Evolutionary conservation across 768 basidiomycete genomes (phyloP).

Genomic region (Sporobolomyces roseus): DNA sequence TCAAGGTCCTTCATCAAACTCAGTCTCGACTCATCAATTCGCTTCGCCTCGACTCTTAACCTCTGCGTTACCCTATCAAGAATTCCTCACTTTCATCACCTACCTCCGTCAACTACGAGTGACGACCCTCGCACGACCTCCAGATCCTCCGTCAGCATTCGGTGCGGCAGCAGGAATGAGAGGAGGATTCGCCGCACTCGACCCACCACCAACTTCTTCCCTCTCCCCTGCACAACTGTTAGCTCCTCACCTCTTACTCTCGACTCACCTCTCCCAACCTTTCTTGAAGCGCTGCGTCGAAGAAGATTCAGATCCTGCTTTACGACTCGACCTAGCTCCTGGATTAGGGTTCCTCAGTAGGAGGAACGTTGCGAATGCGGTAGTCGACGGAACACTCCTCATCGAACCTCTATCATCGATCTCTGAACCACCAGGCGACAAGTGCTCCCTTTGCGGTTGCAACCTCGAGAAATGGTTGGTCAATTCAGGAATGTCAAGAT

Average conservation of each 20-base stretch:
- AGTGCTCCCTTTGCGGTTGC: constrained; percentile 44
- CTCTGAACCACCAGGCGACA: constrained; percentile 25
- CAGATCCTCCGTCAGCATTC: constrained; percentile 10
- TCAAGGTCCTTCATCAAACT: not conserved
- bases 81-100: constrained; percentile 44
- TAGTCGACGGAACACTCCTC: constrained; percentile 77
- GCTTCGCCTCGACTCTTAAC: constrained; percentile 41
- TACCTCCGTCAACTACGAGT: constrained; percentile 39
- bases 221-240: constrained; percentile 37
- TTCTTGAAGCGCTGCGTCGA: constrained; percentile 46
- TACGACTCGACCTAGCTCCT: constrained; percentile 88
- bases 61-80: constrained; percentile 44
- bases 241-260: constrained; percentile 41
- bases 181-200: constrained; percentile 6
- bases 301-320: constrained; percentile 71
- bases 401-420: constrained; percentile 63
- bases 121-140: constrained; percentile 31
- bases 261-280: constrained; percentile 42
- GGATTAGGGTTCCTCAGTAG: constrained; percentile 91
- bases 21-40: constrained; percentile 19
- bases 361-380: constrained; percentile 73
- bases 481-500: not conserved
- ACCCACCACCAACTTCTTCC: not conserved
- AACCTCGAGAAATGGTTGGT: constrained; percentile 35
- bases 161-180: constrained; percentile 7